phyloP scores from a whole-genome alignment of 441 rosid genomes.

The Theobroma grandiflorum region DNA sequence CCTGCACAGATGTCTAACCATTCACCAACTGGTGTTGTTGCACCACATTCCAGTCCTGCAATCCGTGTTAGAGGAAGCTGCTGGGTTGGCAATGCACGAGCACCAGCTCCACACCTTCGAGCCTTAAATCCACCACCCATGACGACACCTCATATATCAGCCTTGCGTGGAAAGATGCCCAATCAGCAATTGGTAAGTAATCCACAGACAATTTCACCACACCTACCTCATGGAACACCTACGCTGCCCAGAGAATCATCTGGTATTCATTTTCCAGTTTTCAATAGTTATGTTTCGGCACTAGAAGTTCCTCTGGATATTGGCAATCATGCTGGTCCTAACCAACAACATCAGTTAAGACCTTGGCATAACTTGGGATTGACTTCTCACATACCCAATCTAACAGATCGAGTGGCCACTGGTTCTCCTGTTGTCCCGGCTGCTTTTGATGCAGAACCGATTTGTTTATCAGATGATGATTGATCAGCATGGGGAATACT shows the following conservation, averaged over 20 bases:
- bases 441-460: not conserved
- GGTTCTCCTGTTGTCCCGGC: not conserved
- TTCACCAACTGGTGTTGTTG: not conserved
- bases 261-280: not conserved
- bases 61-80: not conserved
- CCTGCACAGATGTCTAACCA: slow-evolving; percentile 2
- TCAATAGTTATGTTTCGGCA: not conserved
- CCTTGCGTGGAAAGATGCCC: not conserved
- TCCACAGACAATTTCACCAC: not conserved
- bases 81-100: not conserved
- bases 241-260: not conserved
- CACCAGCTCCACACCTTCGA: slow-evolving; percentile 28
- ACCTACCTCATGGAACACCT: not conserved
- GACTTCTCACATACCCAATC: not conserved
- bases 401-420: not conserved
- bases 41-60: slow-evolving; percentile 2
- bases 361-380: not conserved
- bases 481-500: not conserved
- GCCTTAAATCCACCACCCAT: not conserved
- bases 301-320: not conserved
- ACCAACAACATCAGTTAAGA: not conserved
- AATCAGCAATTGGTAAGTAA: not conserved
- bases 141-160: not conserved
- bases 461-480: not conserved
- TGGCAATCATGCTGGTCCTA: not conserved